Evolutionary conservation across 2,329 filamentous ascomycete species (phyloP), one percentile per base, ranked within the genome.

Genomic region (Aquanectria penicillioides): DNA sequence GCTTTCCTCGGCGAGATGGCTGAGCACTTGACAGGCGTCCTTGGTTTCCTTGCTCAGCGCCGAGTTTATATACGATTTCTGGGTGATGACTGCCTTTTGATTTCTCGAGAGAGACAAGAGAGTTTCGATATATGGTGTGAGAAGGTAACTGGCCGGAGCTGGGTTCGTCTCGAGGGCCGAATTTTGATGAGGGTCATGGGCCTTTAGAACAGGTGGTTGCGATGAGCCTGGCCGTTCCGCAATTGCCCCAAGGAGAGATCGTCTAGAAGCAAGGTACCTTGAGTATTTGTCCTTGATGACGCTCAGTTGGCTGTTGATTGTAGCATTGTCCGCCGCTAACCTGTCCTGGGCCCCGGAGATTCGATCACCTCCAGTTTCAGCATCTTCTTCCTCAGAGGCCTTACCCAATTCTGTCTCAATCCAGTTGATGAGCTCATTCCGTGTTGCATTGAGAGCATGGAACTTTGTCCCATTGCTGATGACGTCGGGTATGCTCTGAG

Each of bases 341-440:
- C 61, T 52, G 13, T 65, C 65, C 26, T 69, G 52, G 48, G 64
- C 61, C 11, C 70, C 69, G 4, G 64, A 50, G 18, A 63, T 62
- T 6, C 71, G 69, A 5, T 67, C 61, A 9, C 38, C 43, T 0
- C 69, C 68, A 6, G 70, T 70, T 1, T 64, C 69, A 1, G 71
- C 74, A 1, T 72, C 70, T 18, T 65, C 74, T 3, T 75, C 77
- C 0, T 70, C 67, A 5, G 80, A 78, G 2, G 85, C 84, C 52
- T 83, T 85, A 48, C 80, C 76, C 18, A 90, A 74, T 69, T 89
- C 88, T 5, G 75, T 77, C 71, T 90, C 87, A 55, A 90, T 88
- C 87, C 87, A 90, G 55, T 74, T 78, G 57, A 90, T 89, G 47
- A 90, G 78, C 61, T 86, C 84, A 48, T 83, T 82, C 13, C 88